Percentiles rank a stretch among this genome's conserved stretches.
phyloP scores from a whole-genome alignment of 1,284 basidiomycete genomes.

The Omphalotus olearius region DNA sequence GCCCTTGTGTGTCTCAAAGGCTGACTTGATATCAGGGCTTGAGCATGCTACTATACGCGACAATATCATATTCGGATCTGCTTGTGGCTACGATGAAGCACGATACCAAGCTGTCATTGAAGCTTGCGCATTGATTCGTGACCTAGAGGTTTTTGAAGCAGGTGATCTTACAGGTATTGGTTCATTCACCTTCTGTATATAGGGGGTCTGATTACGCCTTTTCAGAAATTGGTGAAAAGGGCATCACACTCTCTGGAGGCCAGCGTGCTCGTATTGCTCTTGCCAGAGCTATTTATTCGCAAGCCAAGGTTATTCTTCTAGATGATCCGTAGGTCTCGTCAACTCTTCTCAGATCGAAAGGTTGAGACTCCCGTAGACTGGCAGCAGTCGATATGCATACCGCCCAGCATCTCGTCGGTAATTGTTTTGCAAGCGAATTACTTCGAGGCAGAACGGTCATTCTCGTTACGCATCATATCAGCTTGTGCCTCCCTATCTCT shows the following conservation, averaged over 20 bases:
- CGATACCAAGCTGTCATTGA: slow-evolving; percentile 74
- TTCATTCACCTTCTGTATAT: not conserved
- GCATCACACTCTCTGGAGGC: slow-evolving; percentile 75
- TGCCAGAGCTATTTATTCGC: slow-evolving; percentile 63
- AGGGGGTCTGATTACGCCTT: not conserved
- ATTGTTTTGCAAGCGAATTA: slow-evolving; percentile 61
- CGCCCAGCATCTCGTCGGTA: slow-evolving; percentile 66
- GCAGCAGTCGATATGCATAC: slow-evolving; percentile 90
- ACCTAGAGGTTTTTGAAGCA: slow-evolving; percentile 74
- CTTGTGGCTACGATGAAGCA: slow-evolving; percentile 57
- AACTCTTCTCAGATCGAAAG: slow-evolving; percentile 1
- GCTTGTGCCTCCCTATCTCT: slow-evolving; percentile 60
- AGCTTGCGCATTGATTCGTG: slow-evolving; percentile 74
- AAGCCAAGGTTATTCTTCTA: slow-evolving; percentile 69
- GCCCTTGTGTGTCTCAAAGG: slow-evolving; percentile 5
- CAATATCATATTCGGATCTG: slow-evolving; percentile 78
- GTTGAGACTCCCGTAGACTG: slow-evolving; percentile 41
- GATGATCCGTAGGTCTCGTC: slow-evolving; percentile 67
- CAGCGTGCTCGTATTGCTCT: slow-evolving; percentile 77
- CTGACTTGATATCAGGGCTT: slow-evolving; percentile 41
- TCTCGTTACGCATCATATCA: slow-evolving; percentile 85
- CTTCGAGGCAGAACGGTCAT: slow-evolving; percentile 69
- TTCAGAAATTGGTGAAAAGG: slow-evolving; percentile 74
- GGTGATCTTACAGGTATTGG: slow-evolving; percentile 73
- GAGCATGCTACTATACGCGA: slow-evolving; percentile 77